A percentile compares a stretch with the other conserved stretches of the same genome.
Conservation (phyloP, 148 eudicot genomes). For the Diospyros kaki region DNA sequence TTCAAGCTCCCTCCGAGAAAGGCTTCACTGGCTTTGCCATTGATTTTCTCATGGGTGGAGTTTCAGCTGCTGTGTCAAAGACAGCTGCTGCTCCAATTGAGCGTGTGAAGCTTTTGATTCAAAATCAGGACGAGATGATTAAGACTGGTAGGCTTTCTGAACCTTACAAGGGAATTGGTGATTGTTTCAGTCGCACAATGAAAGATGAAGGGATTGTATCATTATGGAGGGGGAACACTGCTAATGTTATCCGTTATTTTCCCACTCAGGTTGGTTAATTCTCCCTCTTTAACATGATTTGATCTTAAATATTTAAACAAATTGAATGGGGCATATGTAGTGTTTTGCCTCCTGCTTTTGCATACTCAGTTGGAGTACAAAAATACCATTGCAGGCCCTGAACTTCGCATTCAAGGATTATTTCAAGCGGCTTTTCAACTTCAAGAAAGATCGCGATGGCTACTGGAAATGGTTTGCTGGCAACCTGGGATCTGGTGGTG, state of each 20-base stretch:
- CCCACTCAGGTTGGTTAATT: constrained; percentile 41
- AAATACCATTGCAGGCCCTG: constrained; percentile 37
- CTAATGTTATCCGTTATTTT: constrained; percentile 48
- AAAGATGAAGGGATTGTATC: constrained; percentile 36
- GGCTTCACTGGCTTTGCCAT: constrained; percentile 26
- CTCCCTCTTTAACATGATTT: background rate
- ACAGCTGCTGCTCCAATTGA: constrained; percentile 52
- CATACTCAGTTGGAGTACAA: background rate
- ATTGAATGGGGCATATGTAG: too few species aligned
- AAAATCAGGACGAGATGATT: constrained; percentile 48
- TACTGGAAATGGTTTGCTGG: constrained; percentile 77
- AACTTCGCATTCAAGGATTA: constrained; percentile 75
- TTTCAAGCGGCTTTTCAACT: constrained; percentile 68
- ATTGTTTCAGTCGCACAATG: constrained; percentile 37
- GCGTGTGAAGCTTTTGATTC: constrained; percentile 46
- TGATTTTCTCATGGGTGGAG: constrained; percentile 51
- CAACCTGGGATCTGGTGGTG: constrained; percentile 70
- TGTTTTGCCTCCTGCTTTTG: too few species aligned
- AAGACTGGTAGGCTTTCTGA: constrained; percentile 41
- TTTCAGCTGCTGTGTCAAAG: constrained; percentile 49
- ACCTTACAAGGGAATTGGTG: constrained; percentile 50
- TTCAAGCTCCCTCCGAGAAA: constrained; percentile 40
- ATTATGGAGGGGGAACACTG: constrained; percentile 49
- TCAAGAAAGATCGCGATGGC: constrained; percentile 66
- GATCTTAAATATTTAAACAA: background rate